Conservation (phyloP, 345 rosid genomes). For the Acer yangbiense region DNA sequence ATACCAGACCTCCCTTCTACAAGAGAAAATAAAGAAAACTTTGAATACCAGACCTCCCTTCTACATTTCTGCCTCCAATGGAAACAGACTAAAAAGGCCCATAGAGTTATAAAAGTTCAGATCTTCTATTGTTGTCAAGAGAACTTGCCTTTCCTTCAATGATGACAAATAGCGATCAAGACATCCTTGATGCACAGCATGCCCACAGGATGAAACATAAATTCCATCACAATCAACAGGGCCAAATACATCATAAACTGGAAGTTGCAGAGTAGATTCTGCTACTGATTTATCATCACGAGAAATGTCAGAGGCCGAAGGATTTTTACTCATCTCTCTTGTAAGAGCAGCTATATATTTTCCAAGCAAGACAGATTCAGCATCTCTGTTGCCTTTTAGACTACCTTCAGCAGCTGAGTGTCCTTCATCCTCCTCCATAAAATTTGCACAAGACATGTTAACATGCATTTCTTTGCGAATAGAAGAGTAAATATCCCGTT, state of each 20-base stretch:
- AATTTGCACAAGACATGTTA: constrained; percentile 26
- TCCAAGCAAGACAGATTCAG: constrained; percentile 50
- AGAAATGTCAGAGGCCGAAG: constrained; percentile 46
- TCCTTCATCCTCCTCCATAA: constrained; percentile 27
- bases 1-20: too few relatives aligned
- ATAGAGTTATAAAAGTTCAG: background rate
- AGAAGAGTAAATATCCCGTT: constrained; percentile 56
- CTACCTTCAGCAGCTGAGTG: constrained; percentile 35
- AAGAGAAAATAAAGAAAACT: background rate
- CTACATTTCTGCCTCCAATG: background rate
- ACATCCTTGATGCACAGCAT: constrained; percentile 94
- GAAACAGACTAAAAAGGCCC: background rate
- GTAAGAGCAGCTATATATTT: constrained; percentile 54
- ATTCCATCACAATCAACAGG: constrained; percentile 86
- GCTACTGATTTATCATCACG: constrained; percentile 22
- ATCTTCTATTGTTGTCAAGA: background rate
- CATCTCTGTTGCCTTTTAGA: constrained; percentile 31
- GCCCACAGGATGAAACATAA: constrained; percentile 90
- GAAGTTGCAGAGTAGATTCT: constrained; percentile 38
- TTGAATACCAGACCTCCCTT: background rate
- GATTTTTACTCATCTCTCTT: constrained; percentile 41
- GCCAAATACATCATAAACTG: constrained; percentile 63
- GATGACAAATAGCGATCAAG: constrained; percentile 84
- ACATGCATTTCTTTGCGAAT: constrained; percentile 44
- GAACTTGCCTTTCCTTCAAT: constrained; percentile 73